Evolutionary conservation across 108 stramenopile species (phyloP), one percentile per base, ranked within the genome.

Genomic region (Cyclostephanos tholiformis): DNA sequence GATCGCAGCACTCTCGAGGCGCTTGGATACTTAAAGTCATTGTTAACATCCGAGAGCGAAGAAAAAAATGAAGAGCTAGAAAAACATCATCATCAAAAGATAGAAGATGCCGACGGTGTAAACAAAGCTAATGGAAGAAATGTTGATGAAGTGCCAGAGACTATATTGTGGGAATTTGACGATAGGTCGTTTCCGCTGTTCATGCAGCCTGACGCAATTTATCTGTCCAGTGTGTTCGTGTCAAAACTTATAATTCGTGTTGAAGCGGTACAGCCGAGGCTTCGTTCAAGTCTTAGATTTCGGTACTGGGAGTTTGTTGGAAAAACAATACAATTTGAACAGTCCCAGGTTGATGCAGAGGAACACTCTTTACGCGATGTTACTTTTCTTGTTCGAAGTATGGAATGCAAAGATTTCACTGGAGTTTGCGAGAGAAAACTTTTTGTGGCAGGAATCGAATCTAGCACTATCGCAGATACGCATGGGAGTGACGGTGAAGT

Each of bases 171-270:
- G 65, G 74, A 22, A 38, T 41, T 72, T 44, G 58, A 62, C 23
- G 65, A 63, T 20, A 35, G 73, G 14, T 67, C 87, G 1, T 93
- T 87, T 55, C 80, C 89, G 0, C 43, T 64, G 14, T 88, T 79
- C 55, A 90, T 91, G 89, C 87, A 93, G 67, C 92, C 92, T 67
- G 89, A 93, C 75, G 76, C 82, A 25, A 85, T 89, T 19, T 79
- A 88, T 59, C 49, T 90, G 30, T 38, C 85, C 10, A 88, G 87
- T 20, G 39, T 93, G 12, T 63, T 84, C 63, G 41, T 91, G 6
- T 63, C 79, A 12, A 86, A 88, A 51, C 60, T 89, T 38, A 58
- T 65, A 6, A 7, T 88, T 25, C 81, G 92, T 10, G 55, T 93
- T n/a, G 89, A 93, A 51, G 77, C 89, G 19, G 83, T 93, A 72